Conservation (phyloP, 2,329 filamentous ascomycete genomes). For the Trichophyton benhamiae region DNA sequence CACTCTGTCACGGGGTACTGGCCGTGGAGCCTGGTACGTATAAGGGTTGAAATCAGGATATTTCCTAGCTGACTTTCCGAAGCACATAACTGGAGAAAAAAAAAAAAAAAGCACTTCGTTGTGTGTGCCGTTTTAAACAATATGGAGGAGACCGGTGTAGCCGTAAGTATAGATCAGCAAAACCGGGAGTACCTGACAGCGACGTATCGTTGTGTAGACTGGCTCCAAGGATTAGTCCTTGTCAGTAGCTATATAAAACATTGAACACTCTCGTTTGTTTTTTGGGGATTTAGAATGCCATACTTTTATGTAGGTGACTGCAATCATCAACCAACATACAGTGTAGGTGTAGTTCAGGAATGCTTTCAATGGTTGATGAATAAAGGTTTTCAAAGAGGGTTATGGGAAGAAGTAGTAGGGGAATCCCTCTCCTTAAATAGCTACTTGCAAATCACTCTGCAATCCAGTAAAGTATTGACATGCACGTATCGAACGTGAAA, state of each 20-base stretch:
- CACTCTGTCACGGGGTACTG: neutral
- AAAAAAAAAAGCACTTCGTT: neutral
- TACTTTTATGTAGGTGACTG: too few species aligned
- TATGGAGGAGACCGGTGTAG: neutral
- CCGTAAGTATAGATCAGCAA: neutral
- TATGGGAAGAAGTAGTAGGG: neutral
- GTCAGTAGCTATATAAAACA: too few species aligned
- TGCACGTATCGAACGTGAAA: neutral
- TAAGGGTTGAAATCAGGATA: constrained; percentile 4
- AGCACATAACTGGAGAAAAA: constrained; percentile 1
- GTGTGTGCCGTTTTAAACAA: neutral
- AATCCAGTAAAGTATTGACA: neutral
- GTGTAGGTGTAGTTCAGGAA: too few species aligned
- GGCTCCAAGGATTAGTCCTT: too few species aligned
- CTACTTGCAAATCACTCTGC: neutral
- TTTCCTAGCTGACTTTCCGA: constrained; percentile 1
- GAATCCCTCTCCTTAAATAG: neutral
- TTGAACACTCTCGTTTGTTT: too few species aligned
- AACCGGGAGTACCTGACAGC: too few species aligned
- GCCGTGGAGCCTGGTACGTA: neutral
- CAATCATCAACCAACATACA: too few species aligned
- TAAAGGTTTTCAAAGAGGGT: neutral
- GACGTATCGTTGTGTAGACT: too few species aligned
- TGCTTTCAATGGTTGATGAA: too few species aligned
- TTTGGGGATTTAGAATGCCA: too few species aligned